Base-by-base conservation (phyloP, 2,329 filamentous ascomycete genomes). In the Sphaerulina vaccinii region DNA sequence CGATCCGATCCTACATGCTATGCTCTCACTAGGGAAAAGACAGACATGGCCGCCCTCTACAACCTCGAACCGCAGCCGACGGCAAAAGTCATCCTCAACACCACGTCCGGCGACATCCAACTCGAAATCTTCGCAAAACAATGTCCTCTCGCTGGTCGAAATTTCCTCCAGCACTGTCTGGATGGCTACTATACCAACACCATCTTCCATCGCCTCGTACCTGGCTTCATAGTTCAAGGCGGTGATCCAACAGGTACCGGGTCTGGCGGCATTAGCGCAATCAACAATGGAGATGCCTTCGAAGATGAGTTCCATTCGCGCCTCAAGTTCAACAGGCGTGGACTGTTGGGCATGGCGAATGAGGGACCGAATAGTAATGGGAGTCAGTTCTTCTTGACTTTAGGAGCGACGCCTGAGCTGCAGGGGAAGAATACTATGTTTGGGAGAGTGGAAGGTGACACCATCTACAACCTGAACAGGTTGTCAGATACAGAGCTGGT, bases 51-150 rank as follows among this genome's bases (percentile, higher is more conserved):
- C 51, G 79, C 88, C 38, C 85, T 91, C 52, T 97, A 97, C 73
- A 95, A 95, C 64, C 88, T 95, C 65, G 92, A 96, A 72, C 92
- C 93, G 46, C 90, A 92, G 67, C 90, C 93, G 39, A 96, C 92
- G 52, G 93, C 88, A 18, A 96, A 93, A 60, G 90, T 88, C 51
- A 85, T 96, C 60, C 79, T 99, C 36, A 86, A 95, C 71, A 99
- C 93, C 8, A 95, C 89, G 5, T 78, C 86, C 39, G 93, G 93
- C 71, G 91, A 96, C 65, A 80, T 99, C 52, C 85, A 88, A 32
- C 81, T 99, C 71, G 90, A 96, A 71, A 84, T 99, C 51, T 99
- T 96, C 77, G 91, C 91, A 15, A 93, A 93, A 68, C 93, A 99
- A 72, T 87, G 89, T 0, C 93, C 93, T 7, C 79, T 96, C 56